Base-by-base conservation (phyloP, 2,329 filamentous ascomycete species). In the Colletotrichum tabaci region DNA sequence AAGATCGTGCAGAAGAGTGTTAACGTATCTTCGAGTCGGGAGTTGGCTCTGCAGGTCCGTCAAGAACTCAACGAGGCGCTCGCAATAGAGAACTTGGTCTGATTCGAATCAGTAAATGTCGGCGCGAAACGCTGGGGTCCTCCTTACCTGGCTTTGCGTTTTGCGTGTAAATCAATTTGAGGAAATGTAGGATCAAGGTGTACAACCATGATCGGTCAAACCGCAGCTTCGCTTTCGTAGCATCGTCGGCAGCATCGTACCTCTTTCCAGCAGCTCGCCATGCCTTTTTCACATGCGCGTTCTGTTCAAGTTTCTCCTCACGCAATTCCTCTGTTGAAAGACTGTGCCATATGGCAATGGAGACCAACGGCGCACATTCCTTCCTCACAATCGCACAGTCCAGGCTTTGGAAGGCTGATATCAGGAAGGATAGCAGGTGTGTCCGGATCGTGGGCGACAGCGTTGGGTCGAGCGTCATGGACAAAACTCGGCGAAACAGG, bases 161-260 rank as follows among this genome's bases (percentile, higher is more conserved):
- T 21, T 84, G 83, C 30, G 86, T 84, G 79, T 97, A 94, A 12
- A 98, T 83, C 65, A 92, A 86, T 72, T 91, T 88, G 40, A 98
- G 79, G 77, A 98, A 98, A 77, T 97, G 93, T 42, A 98, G 82
- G 0, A 96, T 85, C 75, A 98, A 87, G 4, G 94, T 92, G 79
- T 95, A 98, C 13, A 99, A 87, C 97, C 96, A 99, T 55, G 94
- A 93, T 66, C 97, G 90, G 82, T 99, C 96, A 76, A 99, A 98
- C 30, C 93, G 91, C 75, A 98, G 84, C 65, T 92, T 91, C 18
- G 93, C 91, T 79, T 98, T 95, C 0, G 89, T 89, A 5, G 87
- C 83, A 71, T 96, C 93, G 80, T 98, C 96, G 62, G 93, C 94
- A 47, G 93, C 91, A 73, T 98, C 95, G 76, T 93, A 98, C 74